These are phyloP conservation scores for Talaromyces liani DNA, from an alignment of 495 filamentous ascomycete species.

Conservation along the genomic window DNA sequence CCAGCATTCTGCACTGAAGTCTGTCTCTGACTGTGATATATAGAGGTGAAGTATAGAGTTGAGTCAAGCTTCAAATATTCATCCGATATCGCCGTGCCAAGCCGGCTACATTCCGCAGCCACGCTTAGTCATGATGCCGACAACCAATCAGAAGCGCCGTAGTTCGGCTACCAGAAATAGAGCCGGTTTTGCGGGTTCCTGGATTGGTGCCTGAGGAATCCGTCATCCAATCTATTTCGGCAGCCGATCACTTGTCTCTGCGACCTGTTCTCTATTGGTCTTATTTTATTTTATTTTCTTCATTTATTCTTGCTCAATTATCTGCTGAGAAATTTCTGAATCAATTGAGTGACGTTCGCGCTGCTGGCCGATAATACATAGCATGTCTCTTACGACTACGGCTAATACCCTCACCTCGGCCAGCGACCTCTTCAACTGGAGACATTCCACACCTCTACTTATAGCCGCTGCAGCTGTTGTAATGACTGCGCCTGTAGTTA, in stretches of 20 bases:
- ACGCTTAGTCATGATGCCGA: not conserved
- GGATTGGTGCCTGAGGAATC: not conserved
- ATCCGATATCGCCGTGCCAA: not conserved
- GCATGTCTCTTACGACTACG: not conserved
- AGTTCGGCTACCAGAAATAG: not conserved
- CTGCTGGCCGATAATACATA: not conserved
- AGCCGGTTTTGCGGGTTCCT: not conserved
- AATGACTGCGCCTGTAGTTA: not conserved
- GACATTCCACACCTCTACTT: not conserved
- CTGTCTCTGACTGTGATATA: not conserved
- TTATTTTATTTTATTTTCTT: not conserved
- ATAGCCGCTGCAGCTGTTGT: not conserved
- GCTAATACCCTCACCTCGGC: not conserved
- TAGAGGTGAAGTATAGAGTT: not conserved
- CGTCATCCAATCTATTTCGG: not conserved
- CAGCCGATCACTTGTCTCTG: not conserved
- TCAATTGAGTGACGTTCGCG: not conserved
- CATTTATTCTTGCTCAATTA: not conserved
- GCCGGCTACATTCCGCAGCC: not conserved
- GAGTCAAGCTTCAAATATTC: not conserved
- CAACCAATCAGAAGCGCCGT: not conserved
- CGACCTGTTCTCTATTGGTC: not conserved
- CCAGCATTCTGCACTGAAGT: conserved; percentile 2
- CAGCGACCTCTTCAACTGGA: not conserved
- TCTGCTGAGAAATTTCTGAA: too few relatives aligned